Conservation (phyloP, 2,329 filamentous ascomycete species). For the Lasiodiplodia theobromae region DNA sequence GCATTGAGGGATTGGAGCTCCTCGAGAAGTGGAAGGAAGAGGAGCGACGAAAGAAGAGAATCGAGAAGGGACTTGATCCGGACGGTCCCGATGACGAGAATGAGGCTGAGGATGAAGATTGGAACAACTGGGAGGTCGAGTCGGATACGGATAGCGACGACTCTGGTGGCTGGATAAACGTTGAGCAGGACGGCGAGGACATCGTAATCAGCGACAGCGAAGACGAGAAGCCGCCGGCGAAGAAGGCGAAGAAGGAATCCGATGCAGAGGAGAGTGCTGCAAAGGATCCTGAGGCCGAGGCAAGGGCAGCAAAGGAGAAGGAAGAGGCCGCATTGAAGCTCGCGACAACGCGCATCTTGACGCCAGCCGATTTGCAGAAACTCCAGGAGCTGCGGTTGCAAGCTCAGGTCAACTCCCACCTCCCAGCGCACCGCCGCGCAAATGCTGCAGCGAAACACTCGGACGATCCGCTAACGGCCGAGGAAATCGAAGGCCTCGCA, state of each 20-base stretch:
- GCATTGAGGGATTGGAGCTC: slow-evolving; percentile 88
- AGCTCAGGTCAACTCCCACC: slow-evolving; percentile 71
- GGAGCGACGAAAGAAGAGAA: slow-evolving; percentile 75
- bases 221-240: slow-evolving; percentile 71
- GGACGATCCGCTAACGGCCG: slow-evolving; percentile 89
- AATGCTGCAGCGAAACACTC: slow-evolving; percentile 65
- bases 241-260: slow-evolving; percentile 64
- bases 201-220: slow-evolving; percentile 77
- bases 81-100: slow-evolving; percentile 68
- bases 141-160: slow-evolving; percentile 67
- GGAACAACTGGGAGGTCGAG: slow-evolving; percentile 68
- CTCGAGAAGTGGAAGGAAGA: slow-evolving; percentile 94
- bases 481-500: slow-evolving; percentile 87
- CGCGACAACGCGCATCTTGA: slow-evolving; percentile 92
- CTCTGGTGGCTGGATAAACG: slow-evolving; percentile 92
- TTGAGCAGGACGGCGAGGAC: slow-evolving; percentile 79
- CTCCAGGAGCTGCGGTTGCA: slow-evolving; percentile 84
- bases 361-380: slow-evolving; percentile 94
- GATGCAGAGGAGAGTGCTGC: slow-evolving; percentile 51
- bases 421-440: slow-evolving; percentile 55
- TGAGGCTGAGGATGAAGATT: slow-evolving; percentile 66
- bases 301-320: slow-evolving; percentile 40
- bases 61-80: slow-evolving; percentile 70
- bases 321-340: slow-evolving; percentile 66
- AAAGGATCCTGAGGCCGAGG: slow-evolving; percentile 53